Evolutionary conservation across 2,329 filamentous ascomycete species (phyloP).

Genomic region (Gaeumannomyces sp.): DNA sequence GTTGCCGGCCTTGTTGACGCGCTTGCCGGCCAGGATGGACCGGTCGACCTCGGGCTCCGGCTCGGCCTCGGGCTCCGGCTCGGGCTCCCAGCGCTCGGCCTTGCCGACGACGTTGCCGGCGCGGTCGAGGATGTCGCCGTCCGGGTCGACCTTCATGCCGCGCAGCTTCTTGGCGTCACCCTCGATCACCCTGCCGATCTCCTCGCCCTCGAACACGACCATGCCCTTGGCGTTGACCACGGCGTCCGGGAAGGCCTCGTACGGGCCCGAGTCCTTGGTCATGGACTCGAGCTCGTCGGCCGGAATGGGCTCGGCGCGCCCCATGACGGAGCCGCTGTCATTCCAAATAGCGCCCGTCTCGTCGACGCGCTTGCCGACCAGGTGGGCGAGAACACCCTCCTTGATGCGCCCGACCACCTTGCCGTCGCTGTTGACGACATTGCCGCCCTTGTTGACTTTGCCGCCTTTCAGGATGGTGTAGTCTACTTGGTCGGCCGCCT

Average conservation of each 20-base stretch:
- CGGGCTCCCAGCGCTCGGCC: slow-evolving; percentile 60
- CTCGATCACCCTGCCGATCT: slow-evolving; percentile 54
- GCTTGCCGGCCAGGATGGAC: slow-evolving; percentile 60
- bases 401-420: slow-evolving; percentile 55
- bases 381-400: slow-evolving; percentile 56
- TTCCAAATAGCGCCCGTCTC: slow-evolving; percentile 66
- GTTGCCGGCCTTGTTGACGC: slow-evolving; percentile 65
- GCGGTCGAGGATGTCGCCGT: slow-evolving; percentile 63
- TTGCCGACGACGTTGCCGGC: slow-evolving; percentile 61
- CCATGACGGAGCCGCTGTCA: slow-evolving; percentile 61
- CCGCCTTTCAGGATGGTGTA: slow-evolving; percentile 44
- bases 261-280: slow-evolving; percentile 41
- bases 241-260: slow-evolving; percentile 52
- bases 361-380: slow-evolving; percentile 58
- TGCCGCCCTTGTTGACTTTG: slow-evolving; percentile 54
- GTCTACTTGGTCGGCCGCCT: slow-evolving; percentile 30
- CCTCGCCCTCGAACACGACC: slow-evolving; percentile 42
- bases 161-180: slow-evolving; percentile 58
- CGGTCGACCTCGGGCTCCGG: slow-evolving; percentile 46
- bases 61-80: slow-evolving; percentile 31
- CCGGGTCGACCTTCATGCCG: slow-evolving; percentile 60
- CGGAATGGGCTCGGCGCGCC: slow-evolving; percentile 59
- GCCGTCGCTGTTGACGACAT: slow-evolving; percentile 48
- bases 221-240: slow-evolving; percentile 47
- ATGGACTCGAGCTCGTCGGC: slow-evolving; percentile 43